phyloP scores from a whole-genome alignment of 78 protist genomes.

The Dictyostelium intermedium region DNA sequence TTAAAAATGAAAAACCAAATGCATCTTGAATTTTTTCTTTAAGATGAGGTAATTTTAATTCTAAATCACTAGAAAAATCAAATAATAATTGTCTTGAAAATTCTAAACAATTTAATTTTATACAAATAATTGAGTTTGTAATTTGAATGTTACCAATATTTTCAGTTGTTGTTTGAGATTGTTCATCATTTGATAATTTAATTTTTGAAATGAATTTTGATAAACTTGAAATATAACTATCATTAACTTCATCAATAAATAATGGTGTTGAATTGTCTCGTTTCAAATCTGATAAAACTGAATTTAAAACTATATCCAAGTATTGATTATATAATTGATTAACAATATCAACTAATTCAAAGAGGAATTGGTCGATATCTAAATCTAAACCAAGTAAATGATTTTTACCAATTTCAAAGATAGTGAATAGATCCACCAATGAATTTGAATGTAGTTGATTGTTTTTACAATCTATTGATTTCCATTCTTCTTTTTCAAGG shows the following conservation, averaged over 20 bases:
- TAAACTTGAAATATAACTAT: neutral
- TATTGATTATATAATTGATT: neutral
- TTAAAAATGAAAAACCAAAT: neutral
- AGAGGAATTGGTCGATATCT: neutral
- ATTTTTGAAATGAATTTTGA: neutral
- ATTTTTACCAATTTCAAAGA: constrained; percentile 70
- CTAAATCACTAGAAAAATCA: constrained; percentile 1
- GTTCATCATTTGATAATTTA: neutral
- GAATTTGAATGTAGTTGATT: constrained; percentile 34
- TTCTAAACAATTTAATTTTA: constrained; percentile 40
- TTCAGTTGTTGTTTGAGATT: neutral
- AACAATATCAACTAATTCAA: neutral
- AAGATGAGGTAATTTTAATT: neutral
- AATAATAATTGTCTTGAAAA: constrained; percentile 33
- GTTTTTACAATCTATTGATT: constrained; percentile 27
- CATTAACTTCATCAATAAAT: constrained; percentile 10
- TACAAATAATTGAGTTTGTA: constrained; percentile 14
- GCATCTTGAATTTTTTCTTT: neutral
- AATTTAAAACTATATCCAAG: neutral
- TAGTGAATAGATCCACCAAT: constrained; percentile 31
- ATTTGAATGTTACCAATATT: neutral
- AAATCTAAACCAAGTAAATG: constrained; percentile 18
- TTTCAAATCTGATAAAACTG: neutral
- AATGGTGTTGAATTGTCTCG: neutral
- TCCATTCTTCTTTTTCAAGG: constrained; percentile 26